These are phyloP conservation scores for Boletus sp. DNA, from an alignment of 768 basidiomycete genomes.

Conservation along the genomic window DNA sequence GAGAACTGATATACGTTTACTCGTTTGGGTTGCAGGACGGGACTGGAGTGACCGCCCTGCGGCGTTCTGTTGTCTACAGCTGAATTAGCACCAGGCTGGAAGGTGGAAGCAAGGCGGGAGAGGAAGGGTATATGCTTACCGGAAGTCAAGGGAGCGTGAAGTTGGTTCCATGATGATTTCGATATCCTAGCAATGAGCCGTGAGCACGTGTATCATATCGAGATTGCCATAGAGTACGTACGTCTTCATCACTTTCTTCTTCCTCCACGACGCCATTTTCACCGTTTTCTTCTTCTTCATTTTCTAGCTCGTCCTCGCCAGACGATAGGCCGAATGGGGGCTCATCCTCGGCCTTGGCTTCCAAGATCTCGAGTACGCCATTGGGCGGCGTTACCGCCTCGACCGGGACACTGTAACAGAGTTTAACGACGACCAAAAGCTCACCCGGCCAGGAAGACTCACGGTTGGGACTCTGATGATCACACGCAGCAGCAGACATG, in stretches of 20 bases:
- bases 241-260: slow-evolving; percentile 49
- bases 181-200: slow-evolving; percentile 54
- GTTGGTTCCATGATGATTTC: slow-evolving; percentile 90
- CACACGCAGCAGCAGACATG: slow-evolving; percentile 35
- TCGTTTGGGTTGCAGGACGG: slow-evolving; percentile 33
- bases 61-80: slow-evolving; percentile 36
- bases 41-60: slow-evolving; percentile 29
- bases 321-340: slow-evolving; percentile 29
- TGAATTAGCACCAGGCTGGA: not conserved
- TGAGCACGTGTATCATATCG: slow-evolving; percentile 1
- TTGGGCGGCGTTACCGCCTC: slow-evolving; percentile 46
- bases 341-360: slow-evolving; percentile 43
- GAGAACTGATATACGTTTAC: slow-evolving; percentile 26
- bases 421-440: slow-evolving; percentile 19
- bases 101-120: not conserved
- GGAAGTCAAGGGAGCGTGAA: slow-evolving; percentile 69
- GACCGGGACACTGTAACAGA: slow-evolving; percentile 36
- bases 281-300: slow-evolving; percentile 30
- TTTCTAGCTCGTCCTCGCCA: slow-evolving; percentile 26
- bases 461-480: slow-evolving; percentile 62
- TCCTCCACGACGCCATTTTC: slow-evolving; percentile 44
- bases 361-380: slow-evolving; percentile 50
- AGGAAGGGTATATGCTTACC: slow-evolving; percentile 40
- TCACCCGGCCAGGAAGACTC: slow-evolving; percentile 42
- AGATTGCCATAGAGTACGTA: slow-evolving; percentile 24